Percentiles rank a stretch among this genome's conserved stretches.
These are phyloP conservation scores for Fonsecaea erecta DNA, from an alignment of 2,329 filamentous ascomycete species.

Conservation along the genomic window DNA sequence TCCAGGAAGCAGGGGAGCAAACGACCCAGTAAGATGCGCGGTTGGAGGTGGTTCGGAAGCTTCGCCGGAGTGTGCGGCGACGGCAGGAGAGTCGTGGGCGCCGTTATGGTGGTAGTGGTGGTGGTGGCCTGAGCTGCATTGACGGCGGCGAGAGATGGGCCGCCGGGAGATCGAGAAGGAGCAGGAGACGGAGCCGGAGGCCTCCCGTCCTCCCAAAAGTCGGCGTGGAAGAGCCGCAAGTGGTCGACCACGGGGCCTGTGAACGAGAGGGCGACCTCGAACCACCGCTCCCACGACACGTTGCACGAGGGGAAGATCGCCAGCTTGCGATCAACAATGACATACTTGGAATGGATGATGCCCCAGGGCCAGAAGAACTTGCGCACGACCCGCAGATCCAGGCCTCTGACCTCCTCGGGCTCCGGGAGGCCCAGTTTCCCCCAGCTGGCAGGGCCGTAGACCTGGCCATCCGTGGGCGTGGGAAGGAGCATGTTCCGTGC, in stretches of 20 bases:
- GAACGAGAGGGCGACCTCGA: conserved; percentile 75
- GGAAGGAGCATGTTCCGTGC: conserved; percentile 77
- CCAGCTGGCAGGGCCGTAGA: conserved; percentile 67
- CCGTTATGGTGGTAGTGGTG: not conserved
- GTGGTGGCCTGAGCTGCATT: not conserved
- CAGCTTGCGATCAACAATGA: conserved; percentile 69
- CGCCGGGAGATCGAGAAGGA: not conserved
- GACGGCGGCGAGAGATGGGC: not conserved
- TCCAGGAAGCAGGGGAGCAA: conserved; percentile 41
- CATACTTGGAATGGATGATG: conserved; percentile 86
- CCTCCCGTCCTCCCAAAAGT: conserved; percentile 64
- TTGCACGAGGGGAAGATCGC: conserved; percentile 81
- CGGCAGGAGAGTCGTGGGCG: conserved; percentile 35
- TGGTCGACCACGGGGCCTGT: conserved; percentile 64
- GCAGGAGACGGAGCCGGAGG: not conserved
- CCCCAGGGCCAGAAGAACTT: conserved; percentile 80
- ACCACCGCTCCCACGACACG: conserved; percentile 86
- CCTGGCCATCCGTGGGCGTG: conserved; percentile 63
- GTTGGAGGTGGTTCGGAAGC: conserved; percentile 74
- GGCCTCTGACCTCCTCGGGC: conserved; percentile 58
- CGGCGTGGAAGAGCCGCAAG: conserved; percentile 69
- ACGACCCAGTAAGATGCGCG: conserved; percentile 67
- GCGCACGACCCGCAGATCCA: conserved; percentile 74
- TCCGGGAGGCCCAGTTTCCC: conserved; percentile 67
- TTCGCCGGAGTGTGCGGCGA: conserved; percentile 61